These are phyloP conservation scores for Gliomastix tumulicola DNA, from an alignment of 2,329 filamentous ascomycete genomes.

Conservation along the genomic window DNA sequence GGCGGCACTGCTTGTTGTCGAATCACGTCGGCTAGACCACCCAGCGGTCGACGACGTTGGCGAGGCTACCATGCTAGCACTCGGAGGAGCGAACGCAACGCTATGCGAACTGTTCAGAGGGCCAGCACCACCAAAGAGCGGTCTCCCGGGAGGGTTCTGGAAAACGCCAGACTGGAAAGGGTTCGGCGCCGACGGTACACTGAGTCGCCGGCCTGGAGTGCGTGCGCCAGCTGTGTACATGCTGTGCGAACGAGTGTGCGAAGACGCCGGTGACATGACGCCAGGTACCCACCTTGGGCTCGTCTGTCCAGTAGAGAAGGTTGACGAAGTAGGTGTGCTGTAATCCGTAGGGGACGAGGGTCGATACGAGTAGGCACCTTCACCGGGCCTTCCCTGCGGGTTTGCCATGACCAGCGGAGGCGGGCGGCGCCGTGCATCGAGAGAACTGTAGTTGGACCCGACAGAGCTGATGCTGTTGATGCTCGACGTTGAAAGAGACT, in stretches of 20 bases:
- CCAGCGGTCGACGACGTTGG: conserved; percentile 59
- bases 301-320: conserved; percentile 68
- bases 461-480: conserved; percentile 67
- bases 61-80: conserved; percentile 53
- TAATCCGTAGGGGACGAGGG: conserved; percentile 66
- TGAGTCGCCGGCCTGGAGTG: conserved; percentile 67
- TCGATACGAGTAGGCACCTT: conserved; percentile 55
- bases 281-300: conserved; percentile 69
- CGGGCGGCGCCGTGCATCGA: conserved; percentile 65
- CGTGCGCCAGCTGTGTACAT: conserved; percentile 61
- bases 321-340: conserved; percentile 77
- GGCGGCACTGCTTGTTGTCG: conserved; percentile 46
- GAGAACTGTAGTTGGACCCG: conserved; percentile 58
- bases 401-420: conserved; percentile 79
- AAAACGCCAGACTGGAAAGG: conserved; percentile 62
- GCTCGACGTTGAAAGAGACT: conserved; percentile 79
- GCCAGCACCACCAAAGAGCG: conserved; percentile 44
- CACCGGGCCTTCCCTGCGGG: conserved; percentile 55
- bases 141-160: conserved; percentile 49
- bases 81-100: conserved; percentile 46
- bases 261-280: conserved; percentile 65
- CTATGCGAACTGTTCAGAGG: conserved; percentile 47
- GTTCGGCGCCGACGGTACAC: conserved; percentile 69
- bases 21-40: conserved; percentile 57
- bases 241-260: conserved; percentile 62